These are phyloP conservation scores for Perkinsela sp. DNA, from an alignment of 208 protist genomes.

Conservation along the genomic window DNA sequence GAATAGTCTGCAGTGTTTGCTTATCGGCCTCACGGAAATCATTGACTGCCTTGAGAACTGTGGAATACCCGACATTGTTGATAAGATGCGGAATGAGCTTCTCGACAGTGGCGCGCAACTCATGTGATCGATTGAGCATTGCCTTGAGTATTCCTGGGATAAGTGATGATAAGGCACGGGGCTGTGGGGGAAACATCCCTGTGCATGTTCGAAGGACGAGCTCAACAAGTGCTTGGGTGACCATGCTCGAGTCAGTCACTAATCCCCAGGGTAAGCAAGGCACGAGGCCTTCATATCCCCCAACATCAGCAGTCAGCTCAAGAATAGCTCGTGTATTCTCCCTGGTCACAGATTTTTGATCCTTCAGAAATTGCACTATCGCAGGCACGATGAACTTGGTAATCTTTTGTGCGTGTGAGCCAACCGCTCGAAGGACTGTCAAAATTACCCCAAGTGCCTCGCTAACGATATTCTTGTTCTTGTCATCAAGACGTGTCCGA, in stretches of 20 bases:
- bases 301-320: not conserved
- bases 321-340: not conserved
- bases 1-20: not conserved
- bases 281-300: not conserved
- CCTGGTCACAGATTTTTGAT: not conserved
- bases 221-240: no score
- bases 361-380: not conserved
- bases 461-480: not conserved
- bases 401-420: not conserved
- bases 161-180: no score
- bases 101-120: not conserved
- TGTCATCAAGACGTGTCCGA: not conserved
- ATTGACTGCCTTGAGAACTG: not conserved
- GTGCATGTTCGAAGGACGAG: no score
- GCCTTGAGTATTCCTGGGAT: not conserved
- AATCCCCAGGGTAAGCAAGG: not conserved
- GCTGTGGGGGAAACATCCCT: no score
- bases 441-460: not conserved
- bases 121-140: not conserved
- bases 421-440: not conserved
- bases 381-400: not conserved
- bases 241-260: not conserved
- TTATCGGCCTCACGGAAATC: not conserved
- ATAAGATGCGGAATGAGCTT: not conserved
- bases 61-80: not conserved